These are phyloP conservation scores for Coleophoma cylindrospora DNA, from an alignment of 2,329 filamentous ascomycete species.

Conservation along the genomic window DNA sequence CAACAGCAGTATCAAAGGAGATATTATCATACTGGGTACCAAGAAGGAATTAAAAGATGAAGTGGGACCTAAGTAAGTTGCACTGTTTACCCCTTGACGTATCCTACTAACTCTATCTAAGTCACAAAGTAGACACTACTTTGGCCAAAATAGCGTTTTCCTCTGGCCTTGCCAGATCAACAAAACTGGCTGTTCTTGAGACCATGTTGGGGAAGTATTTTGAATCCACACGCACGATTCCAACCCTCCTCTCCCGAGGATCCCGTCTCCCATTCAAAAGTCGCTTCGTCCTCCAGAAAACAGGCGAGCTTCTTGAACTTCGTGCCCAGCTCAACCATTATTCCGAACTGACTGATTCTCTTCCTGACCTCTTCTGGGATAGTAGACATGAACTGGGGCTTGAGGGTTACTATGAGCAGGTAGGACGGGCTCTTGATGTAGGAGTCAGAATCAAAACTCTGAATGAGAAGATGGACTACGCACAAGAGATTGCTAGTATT, in stretches of 20 bases:
- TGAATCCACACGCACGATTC: slow-evolving; percentile 77
- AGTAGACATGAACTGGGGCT: slow-evolving; percentile 80
- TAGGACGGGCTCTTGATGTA: slow-evolving; percentile 85
- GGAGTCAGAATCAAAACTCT: slow-evolving; percentile 84
- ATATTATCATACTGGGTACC: slow-evolving; percentile 85
- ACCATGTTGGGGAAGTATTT: slow-evolving; percentile 79
- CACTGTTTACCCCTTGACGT: no score
- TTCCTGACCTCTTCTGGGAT: slow-evolving; percentile 98
- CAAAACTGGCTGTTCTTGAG: slow-evolving; percentile 90
- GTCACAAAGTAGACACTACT: slow-evolving; percentile 48
- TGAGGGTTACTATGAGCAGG: slow-evolving; percentile 92
- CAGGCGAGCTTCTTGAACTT: slow-evolving; percentile 83
- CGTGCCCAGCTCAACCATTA: slow-evolving; percentile 94
- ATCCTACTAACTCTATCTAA: slow-evolving; percentile 33
- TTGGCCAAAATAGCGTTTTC: slow-evolving; percentile 96
- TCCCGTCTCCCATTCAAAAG: slow-evolving; percentile 60
- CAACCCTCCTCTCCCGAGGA: slow-evolving; percentile 68
- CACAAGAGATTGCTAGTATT: slow-evolving; percentile 88
- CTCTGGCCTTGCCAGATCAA: slow-evolving; percentile 85
- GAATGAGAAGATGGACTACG: slow-evolving; percentile 98
- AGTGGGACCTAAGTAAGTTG: no score
- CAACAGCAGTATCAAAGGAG: slow-evolving; percentile 74
- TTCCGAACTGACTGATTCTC: slow-evolving; percentile 88
- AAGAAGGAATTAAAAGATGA: slow-evolving; percentile 37
- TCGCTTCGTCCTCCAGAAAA: slow-evolving; percentile 84